Conservation (phyloP, 2,329 filamentous ascomycete species). For the Dothiorella sarmentorum region DNA sequence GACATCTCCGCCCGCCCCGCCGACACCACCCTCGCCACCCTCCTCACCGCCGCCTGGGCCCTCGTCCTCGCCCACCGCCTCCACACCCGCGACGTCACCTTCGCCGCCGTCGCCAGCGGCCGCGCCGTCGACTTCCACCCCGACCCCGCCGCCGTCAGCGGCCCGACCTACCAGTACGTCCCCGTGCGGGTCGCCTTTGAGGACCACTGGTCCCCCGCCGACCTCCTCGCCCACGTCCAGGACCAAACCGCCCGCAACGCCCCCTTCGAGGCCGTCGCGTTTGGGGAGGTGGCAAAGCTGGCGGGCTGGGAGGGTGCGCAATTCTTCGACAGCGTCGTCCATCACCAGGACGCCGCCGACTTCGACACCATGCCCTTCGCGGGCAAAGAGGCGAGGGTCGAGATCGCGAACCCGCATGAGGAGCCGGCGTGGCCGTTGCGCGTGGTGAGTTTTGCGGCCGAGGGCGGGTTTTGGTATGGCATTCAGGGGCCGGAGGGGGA, state of each 20-base stretch:
- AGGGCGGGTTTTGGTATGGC: constrained; percentile 21
- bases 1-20: constrained; percentile 43
- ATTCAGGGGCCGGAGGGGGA: background rate
- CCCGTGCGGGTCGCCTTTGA: constrained; percentile 55
- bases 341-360: constrained; percentile 49
- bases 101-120: constrained; percentile 64
- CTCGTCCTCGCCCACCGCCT: constrained; percentile 58
- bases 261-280: constrained; percentile 35
- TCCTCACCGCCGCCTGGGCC: constrained; percentile 67
- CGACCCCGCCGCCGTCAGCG: constrained; percentile 56
- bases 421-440: constrained; percentile 27
- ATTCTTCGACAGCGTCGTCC: constrained; percentile 40
- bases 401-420: constrained; percentile 55
- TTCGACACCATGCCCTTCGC: constrained; percentile 50
- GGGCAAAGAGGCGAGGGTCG: constrained; percentile 37
- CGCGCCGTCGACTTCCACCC: constrained; percentile 58
- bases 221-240: constrained; percentile 36
- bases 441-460: constrained; percentile 24
- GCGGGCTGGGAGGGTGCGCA: constrained; percentile 27
- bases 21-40: constrained; percentile 60
- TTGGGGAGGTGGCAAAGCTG: constrained; percentile 33
- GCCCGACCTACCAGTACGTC: constrained; percentile 66
- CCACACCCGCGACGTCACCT: constrained; percentile 48
- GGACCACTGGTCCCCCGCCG: constrained; percentile 41
- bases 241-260: constrained; percentile 33